Conservation (phyloP, 2,329 filamentous ascomycete species). For the Sporothrix phasma region DNA sequence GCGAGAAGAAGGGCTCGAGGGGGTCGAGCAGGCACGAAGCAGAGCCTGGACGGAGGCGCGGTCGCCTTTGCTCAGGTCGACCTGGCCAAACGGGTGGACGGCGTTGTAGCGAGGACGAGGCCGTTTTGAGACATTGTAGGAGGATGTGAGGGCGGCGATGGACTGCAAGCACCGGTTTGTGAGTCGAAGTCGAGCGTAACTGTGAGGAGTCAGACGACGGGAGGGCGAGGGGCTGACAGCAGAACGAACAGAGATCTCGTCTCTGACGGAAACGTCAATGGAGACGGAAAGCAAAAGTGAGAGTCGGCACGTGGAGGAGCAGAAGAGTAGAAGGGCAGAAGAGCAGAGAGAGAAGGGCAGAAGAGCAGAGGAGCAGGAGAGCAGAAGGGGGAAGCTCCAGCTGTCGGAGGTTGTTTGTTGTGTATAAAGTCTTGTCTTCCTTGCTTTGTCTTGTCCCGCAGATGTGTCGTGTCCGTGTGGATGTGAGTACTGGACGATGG, state of each 20-base stretch:
- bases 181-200: not conserved
- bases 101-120: conserved; percentile 40
- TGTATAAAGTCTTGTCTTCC: too few species aligned
- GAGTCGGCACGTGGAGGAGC: not conserved
- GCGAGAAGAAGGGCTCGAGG: conserved; percentile 61
- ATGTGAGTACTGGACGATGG: too few species aligned
- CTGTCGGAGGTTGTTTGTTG: too few species aligned
- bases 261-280: not conserved
- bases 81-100: conserved; percentile 45
- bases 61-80: conserved; percentile 35
- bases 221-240: not conserved
- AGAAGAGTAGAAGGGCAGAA: too few species aligned
- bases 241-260: not conserved
- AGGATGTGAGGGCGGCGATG: not conserved
- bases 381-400: not conserved
- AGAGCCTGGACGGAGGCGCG: conserved; percentile 50
- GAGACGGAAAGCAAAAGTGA: not conserved
- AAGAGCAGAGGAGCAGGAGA: too few species aligned
- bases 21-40: conserved; percentile 58
- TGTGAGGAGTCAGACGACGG: not conserved
- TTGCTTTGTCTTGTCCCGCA: too few species aligned
- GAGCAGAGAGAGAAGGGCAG: too few species aligned
- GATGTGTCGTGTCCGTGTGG: too few species aligned
- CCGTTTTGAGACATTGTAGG: conserved; percentile 20
- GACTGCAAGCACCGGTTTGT: too few species aligned